Evolutionary conservation across 345 rosid genomes (phyloP), one percentile per base, ranked within the genome.

Genomic region (Tarenaya hassleriana): DNA sequence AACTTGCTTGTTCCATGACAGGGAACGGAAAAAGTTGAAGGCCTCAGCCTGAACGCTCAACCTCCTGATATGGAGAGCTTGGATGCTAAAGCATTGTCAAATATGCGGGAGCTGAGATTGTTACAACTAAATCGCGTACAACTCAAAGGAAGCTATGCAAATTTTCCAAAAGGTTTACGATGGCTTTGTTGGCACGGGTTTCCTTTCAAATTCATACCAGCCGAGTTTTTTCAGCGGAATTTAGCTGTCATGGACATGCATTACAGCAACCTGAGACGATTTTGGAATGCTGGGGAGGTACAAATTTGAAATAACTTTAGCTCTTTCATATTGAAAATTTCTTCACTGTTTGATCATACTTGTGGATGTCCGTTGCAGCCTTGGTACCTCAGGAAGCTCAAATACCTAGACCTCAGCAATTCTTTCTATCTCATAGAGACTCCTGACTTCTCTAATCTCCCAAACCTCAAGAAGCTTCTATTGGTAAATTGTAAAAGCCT

Each of bases 391-490:
- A 9, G 31, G 5, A 4, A 15, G 16, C 38, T 61, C 17, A 62
- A 46, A 1, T 37, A 53, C 24, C 60, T 62, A 0, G 33, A 62
- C 34, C 66, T 62, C 41, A 53, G 66, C 46, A 59, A 53, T 31
- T 62, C 60, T 0, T 0, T 2, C 34, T 34, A 62, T 0, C 54
- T 62, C 0, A 53, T 4, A 12, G 47, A 27, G 34, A 53, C 66
- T 37, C 66, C 60, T 7, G 34, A 62, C 47, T 62, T 53, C 17
- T 13, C 15, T 5, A 10, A 1, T 10, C 11, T 62, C 7, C 66
- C 67, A 7, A 62, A 62, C 8, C 60, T 62, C 10, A 53, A 62
- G 67, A 62, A 38, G 48, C 0, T 62, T 41, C 7, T 62, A 10
- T 7, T 62, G 41, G 31, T n/a, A 17, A 29, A 46, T 21, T 62